phyloP scores from a whole-genome alignment of 1,284 basidiomycete species.

The Austroboletus novae-zelandiae region DNA sequence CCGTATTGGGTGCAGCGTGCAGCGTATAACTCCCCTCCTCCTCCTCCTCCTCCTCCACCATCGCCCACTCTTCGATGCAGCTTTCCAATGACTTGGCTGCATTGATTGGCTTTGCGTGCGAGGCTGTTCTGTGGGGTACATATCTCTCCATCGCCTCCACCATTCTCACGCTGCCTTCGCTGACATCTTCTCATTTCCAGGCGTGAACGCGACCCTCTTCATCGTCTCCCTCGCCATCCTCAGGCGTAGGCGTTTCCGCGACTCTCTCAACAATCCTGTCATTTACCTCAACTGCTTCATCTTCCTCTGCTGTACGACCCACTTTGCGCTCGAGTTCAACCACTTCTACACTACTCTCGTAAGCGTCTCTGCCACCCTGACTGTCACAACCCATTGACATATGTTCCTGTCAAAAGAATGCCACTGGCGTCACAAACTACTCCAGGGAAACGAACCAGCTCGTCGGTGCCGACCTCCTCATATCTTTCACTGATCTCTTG shows the following conservation, averaged over 20 bases:
- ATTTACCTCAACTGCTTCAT: slow-evolving; percentile 29
- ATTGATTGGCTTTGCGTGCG: slow-evolving; percentile 34
- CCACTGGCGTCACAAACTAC: slow-evolving; percentile 23
- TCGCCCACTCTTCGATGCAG: slow-evolving; percentile 6
- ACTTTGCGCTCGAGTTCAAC: slow-evolving; percentile 39
- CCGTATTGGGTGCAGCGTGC: not conserved
- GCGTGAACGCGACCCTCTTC: slow-evolving; percentile 27
- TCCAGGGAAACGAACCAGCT: slow-evolving; percentile 33
- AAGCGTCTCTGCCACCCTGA: slow-evolving; percentile 6
- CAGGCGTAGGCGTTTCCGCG: slow-evolving; percentile 3
- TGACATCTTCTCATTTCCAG: slow-evolving; percentile 6
- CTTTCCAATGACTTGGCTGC: slow-evolving; percentile 29
- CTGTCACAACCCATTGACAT: not conserved
- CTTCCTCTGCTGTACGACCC: slow-evolving; percentile 35
- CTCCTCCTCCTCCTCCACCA: not conserved
- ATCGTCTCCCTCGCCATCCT: slow-evolving; percentile 26
- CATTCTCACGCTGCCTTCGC: not conserved
- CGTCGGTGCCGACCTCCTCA: slow-evolving; percentile 31
- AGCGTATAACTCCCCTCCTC: not conserved
- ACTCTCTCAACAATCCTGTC: slow-evolving; percentile 20
- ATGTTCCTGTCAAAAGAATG: slow-evolving; percentile 8
- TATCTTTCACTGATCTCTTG: slow-evolving; percentile 38
- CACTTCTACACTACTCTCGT: slow-evolving; percentile 36
- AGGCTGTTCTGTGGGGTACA: slow-evolving; percentile 33
- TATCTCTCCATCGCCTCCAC: not conserved